Evolutionary conservation across 805 yeast species (phyloP).

Genomic region (Yarrowia sp.): DNA sequence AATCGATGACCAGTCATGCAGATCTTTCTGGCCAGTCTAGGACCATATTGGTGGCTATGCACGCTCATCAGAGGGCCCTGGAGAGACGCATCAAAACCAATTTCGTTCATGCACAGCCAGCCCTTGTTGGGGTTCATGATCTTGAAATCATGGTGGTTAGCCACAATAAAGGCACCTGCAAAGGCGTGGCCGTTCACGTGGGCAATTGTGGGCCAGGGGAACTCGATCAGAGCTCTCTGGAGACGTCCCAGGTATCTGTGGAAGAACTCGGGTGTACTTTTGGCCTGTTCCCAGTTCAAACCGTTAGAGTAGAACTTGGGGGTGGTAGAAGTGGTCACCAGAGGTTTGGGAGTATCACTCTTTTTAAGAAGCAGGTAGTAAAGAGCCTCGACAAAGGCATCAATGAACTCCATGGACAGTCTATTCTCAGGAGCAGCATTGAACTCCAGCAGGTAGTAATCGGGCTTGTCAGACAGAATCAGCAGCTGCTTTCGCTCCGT

Average conservation of each 20-base stretch:
- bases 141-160: constrained; percentile 51
- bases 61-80: constrained; percentile 50
- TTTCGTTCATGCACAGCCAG: constrained; percentile 52
- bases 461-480: constrained; percentile 28
- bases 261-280: constrained; percentile 49
- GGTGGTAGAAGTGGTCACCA: constrained; percentile 49
- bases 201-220: constrained; percentile 54
- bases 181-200: constrained; percentile 53
- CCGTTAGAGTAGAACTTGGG: constrained; percentile 53
- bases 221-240: constrained; percentile 49
- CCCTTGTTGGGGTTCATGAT: constrained; percentile 53
- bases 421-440: constrained; percentile 51
- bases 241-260: constrained; percentile 48
- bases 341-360: constrained; percentile 47
- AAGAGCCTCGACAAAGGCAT: constrained; percentile 50
- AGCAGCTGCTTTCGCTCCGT: constrained; percentile 3
- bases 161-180: constrained; percentile 53
- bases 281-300: constrained; percentile 50
- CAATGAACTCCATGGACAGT: constrained; percentile 48
- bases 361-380: constrained; percentile 44
- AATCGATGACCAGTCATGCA: constrained; percentile 51
- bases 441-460: constrained; percentile 49
- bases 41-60: constrained; percentile 48
- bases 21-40: constrained; percentile 46
- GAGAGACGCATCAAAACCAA: constrained; percentile 52